Evolutionary conservation across 805 yeast genomes (phyloP).

Genomic region (Maudiozyma serrabonitensis): DNA sequence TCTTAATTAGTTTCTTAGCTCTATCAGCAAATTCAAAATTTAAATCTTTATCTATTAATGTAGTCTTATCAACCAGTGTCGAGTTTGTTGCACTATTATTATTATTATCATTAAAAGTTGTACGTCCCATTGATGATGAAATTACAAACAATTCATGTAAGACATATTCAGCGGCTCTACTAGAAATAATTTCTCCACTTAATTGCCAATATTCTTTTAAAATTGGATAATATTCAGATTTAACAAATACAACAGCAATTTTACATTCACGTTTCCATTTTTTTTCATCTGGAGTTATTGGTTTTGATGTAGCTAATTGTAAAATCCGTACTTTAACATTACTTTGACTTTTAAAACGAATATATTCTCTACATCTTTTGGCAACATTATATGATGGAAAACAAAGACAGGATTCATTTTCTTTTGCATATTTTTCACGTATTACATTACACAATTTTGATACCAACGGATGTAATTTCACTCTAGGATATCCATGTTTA

Average conservation of each 20-base stretch:
- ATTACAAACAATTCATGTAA: conserved; percentile 43
- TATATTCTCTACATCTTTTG: conserved; percentile 73
- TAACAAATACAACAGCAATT: conserved; percentile 74
- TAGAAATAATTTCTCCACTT: conserved; percentile 92
- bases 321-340: conserved; percentile 44
- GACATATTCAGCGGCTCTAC: conserved; percentile 80
- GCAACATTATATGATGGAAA: conserved; percentile 76
- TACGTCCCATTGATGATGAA: conserved; percentile 13
- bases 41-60: conserved; percentile 50
- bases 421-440: conserved; percentile 66
- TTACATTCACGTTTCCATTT: conserved; percentile 54
- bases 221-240: conserved; percentile 43
- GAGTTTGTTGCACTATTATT: conserved; percentile 1
- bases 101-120: conserved; percentile 13
- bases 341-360: conserved; percentile 34
- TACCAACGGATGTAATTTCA: conserved; percentile 57
- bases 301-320: conserved; percentile 64
- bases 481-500: conserved; percentile 49
- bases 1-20: conserved; percentile 65
- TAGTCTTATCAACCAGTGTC: conserved; percentile 12
- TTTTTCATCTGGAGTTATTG: conserved; percentile 48
- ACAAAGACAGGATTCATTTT: conserved; percentile 62
- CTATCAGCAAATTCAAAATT: conserved; percentile 65
- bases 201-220: conserved; percentile 95
- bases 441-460: conserved; percentile 45